Percentiles rank a stretch among this genome's conserved stretches.
These are phyloP conservation scores for Cordyceps cateniannulata DNA, from an alignment of 2,329 filamentous ascomycete species.

Conservation along the genomic window DNA sequence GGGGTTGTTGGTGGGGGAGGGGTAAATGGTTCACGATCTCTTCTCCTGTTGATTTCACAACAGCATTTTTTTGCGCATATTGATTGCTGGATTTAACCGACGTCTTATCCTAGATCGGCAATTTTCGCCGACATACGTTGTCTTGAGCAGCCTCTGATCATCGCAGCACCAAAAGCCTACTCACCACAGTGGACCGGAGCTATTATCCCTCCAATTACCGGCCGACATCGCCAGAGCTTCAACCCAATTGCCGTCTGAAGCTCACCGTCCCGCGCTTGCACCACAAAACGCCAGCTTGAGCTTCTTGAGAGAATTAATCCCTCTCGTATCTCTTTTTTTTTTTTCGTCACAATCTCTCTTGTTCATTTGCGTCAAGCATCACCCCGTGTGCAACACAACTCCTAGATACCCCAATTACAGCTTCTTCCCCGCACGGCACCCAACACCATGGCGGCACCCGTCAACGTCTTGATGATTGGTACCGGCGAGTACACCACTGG, in stretches of 20 bases:
- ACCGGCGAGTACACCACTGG: conserved; percentile 97
- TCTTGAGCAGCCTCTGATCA: neutral
- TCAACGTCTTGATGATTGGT: conserved; percentile 47
- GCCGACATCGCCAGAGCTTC: neutral
- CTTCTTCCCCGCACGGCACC: neutral
- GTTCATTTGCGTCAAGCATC: neutral
- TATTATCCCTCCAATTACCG: conserved; percentile 11
- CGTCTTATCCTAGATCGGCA: neutral
- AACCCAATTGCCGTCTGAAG: neutral
- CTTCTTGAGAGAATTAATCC: neutral
- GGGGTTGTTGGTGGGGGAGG: conserved; percentile 8
- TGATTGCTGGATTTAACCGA: neutral
- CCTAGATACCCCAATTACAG: neutral
- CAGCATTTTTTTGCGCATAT: neutral
- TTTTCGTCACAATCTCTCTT: neutral
- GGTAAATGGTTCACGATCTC: neutral
- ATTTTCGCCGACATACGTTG: neutral
- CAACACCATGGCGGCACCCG: neutral
- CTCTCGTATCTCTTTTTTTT: neutral
- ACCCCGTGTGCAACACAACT: neutral
- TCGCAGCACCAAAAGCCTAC: neutral
- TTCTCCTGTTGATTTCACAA: neutral
- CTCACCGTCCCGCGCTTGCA: neutral
- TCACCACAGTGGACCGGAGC: neutral
- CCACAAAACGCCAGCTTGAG: neutral